Conservation (phyloP, 352 stramenopile species). For the Globisporangium ultimum region DNA sequence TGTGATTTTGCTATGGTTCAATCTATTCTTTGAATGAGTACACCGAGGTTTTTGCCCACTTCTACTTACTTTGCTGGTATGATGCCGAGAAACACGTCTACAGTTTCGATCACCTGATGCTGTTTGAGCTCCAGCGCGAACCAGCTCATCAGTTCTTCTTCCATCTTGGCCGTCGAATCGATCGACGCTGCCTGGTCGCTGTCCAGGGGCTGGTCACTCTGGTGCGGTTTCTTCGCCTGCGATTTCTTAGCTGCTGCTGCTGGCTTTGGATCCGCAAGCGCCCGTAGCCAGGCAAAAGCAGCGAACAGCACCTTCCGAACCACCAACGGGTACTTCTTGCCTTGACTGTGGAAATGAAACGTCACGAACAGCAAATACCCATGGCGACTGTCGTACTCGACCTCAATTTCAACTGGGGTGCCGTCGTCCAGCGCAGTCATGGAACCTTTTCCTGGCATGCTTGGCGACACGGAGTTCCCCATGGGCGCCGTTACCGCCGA, state of each 20-base stretch:
- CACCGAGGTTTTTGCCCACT: neutral
- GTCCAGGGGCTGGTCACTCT: neutral
- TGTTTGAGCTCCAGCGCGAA: constrained; percentile 53
- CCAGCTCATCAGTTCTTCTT: constrained; percentile 49
- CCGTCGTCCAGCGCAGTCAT: constrained; percentile 19
- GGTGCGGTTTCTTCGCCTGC: constrained; percentile 3
- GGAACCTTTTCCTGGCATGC: neutral
- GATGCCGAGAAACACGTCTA: constrained; percentile 26
- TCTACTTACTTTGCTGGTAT: neutral
- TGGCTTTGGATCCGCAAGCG: neutral
- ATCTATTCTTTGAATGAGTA: neutral
- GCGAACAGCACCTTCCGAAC: neutral
- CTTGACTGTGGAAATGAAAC: constrained; percentile 34
- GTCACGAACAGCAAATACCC: constrained; percentile 50
- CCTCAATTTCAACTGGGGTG: constrained; percentile 71
- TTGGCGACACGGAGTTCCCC: constrained; percentile 23
- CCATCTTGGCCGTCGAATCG: constrained; percentile 22
- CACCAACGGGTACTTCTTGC: constrained; percentile 7
- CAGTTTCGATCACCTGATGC: constrained; percentile 42
- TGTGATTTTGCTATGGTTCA: no score
- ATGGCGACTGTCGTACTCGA: constrained; percentile 57
- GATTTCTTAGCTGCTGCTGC: constrained; percentile 2
- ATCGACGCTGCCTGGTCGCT: constrained; percentile 14
- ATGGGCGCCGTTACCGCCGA: constrained; percentile 9
- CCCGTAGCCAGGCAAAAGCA: neutral